phyloP scores from a whole-genome alignment of 2,329 filamentous ascomycete species.

The Neospermospora avenae region DNA sequence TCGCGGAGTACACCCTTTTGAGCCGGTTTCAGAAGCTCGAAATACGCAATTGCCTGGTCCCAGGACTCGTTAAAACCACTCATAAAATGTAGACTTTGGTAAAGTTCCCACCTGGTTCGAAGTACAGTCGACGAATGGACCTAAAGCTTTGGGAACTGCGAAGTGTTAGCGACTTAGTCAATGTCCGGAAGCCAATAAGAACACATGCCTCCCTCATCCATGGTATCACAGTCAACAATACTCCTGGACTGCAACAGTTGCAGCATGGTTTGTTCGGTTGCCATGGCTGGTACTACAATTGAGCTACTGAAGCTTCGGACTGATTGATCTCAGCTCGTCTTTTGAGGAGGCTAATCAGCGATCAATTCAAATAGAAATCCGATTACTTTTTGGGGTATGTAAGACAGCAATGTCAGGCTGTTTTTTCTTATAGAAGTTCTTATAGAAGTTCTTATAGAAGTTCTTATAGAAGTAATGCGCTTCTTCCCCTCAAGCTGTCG shows the following conservation, averaged over 20 bases:
- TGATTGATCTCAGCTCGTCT: neutral
- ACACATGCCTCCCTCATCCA: constrained; percentile 44
- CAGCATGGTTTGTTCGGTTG: constrained; percentile 35
- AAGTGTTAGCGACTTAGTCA: too few relatives aligned
- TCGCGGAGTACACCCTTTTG: constrained; percentile 40
- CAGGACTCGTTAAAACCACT: too few relatives aligned
- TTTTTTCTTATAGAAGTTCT: too few relatives aligned
- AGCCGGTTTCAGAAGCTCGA: constrained; percentile 43
- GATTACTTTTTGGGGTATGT: too few relatives aligned
- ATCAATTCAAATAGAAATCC: too few relatives aligned
- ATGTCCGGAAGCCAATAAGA: too few relatives aligned
- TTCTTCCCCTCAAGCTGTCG: neutral
- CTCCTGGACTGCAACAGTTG: constrained; percentile 43
- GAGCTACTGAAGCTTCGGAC: neutral
- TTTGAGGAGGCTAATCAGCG: too few relatives aligned
- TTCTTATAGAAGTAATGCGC: neutral
- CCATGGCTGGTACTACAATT: constrained; percentile 10
- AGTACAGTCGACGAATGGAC: constrained; percentile 51
- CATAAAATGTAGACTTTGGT: too few relatives aligned
- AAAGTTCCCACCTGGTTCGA: constrained; percentile 48
- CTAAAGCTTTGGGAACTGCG: constrained; percentile 43
- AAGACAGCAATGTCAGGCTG: too few relatives aligned
- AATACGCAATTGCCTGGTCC: constrained; percentile 47
- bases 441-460: too few relatives aligned
- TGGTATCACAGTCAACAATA: constrained; percentile 50